Conservation (phyloP, 768 basidiomycete species). For the Mycena capillaripes region DNA sequence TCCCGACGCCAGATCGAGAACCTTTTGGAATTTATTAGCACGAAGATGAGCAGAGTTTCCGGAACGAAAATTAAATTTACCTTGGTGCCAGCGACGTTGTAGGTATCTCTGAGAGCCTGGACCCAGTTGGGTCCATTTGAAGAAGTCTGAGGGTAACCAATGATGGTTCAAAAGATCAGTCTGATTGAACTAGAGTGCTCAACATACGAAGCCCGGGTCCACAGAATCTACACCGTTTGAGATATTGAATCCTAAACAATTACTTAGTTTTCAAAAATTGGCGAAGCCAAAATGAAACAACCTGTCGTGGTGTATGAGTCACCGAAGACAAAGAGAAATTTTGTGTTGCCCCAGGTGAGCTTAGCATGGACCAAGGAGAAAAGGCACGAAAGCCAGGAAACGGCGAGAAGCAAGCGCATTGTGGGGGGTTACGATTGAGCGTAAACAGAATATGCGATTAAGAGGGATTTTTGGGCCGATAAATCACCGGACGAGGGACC, state of each 20-base stretch:
- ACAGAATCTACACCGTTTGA: constrained; percentile 69
- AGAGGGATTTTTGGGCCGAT: constrained; percentile 3
- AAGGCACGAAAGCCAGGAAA: neutral
- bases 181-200: neutral
- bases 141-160: no score
- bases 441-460: no score
- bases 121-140: constrained; percentile 79
- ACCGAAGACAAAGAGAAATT: constrained; percentile 73
- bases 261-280: neutral
- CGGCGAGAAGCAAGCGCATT: constrained; percentile 2
- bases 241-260: constrained; percentile 65
- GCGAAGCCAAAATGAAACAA: constrained; percentile 20
- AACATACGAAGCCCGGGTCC: constrained; percentile 66
- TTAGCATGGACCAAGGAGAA: constrained; percentile 37
- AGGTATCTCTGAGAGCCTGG: constrained; percentile 59
- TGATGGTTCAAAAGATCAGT: neutral
- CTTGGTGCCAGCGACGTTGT: constrained; percentile 68
- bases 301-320: constrained; percentile 73
- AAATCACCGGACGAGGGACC: constrained; percentile 6
- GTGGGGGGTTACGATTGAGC: neutral
- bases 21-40: constrained; percentile 34
- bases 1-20: constrained; percentile 68
- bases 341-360: constrained; percentile 65
- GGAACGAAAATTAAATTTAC: constrained; percentile 44
- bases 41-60: neutral